phyloP scores from a whole-genome alignment of 306 rosid genomes.

The Pyrus bretschneideri region DNA sequence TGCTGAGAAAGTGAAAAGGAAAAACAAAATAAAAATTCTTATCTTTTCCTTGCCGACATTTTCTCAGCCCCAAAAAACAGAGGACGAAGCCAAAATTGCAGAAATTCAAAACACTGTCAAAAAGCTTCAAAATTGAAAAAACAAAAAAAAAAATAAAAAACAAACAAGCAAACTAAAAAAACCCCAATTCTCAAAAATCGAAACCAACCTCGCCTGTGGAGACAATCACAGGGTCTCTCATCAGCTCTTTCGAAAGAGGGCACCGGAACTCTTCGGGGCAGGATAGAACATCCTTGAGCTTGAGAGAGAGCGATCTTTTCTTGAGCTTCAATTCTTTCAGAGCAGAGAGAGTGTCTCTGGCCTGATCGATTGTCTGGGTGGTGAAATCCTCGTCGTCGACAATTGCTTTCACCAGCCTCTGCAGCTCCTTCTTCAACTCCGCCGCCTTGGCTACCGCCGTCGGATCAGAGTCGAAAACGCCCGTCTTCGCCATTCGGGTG shows the following conservation, averaged over 20 bases:
- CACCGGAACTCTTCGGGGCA: conserved; percentile 74
- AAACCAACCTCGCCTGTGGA: conserved; percentile 77
- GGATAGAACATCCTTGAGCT: conserved; percentile 29
- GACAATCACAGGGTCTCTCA: conserved; percentile 90
- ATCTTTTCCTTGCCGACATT: conserved; percentile 21
- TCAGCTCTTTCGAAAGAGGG: conserved; percentile 77
- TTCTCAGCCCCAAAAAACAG: conserved; percentile 14
- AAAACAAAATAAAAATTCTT: not conserved
- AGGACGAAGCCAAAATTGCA: conserved; percentile 14
- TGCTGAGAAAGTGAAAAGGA: conserved; percentile 5
- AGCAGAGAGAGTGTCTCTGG: conserved; percentile 45
- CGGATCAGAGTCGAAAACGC: conserved; percentile 52
- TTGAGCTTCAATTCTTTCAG: conserved; percentile 57
- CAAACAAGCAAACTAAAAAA: conserved; percentile 2
- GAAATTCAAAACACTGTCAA: conserved; percentile 6
- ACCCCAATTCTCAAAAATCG: not conserved
- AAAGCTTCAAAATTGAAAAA: not conserved
- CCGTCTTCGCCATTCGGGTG: conserved; percentile 60
- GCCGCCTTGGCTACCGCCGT: conserved; percentile 35
- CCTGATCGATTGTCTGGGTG: conserved; percentile 52
- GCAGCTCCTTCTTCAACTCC: conserved; percentile 77
- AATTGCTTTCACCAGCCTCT: conserved; percentile 51
- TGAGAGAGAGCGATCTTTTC: conserved; percentile 43
- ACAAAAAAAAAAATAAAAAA: not conserved
- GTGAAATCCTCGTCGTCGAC: conserved; percentile 57